phyloP scores from a whole-genome alignment of 2,329 filamentous ascomycete species.

The Colletotrichum lini region DNA sequence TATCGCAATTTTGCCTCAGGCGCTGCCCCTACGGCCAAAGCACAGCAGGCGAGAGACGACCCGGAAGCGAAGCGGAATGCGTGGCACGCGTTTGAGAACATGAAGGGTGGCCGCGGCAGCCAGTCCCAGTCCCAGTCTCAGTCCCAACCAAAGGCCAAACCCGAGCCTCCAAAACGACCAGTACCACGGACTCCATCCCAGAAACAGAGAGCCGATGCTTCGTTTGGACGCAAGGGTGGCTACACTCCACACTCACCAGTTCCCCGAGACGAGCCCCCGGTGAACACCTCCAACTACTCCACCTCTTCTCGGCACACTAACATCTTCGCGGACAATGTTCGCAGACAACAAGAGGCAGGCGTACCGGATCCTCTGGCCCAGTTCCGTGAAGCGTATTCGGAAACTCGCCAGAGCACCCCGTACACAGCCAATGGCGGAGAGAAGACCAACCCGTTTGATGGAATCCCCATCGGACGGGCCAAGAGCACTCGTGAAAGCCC shows the following conservation, averaged over 20 bases:
- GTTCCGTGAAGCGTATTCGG: constrained; percentile 61
- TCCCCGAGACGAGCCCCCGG: constrained; percentile 67
- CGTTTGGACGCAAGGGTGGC: constrained; percentile 68
- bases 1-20: constrained; percentile 61
- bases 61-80: constrained; percentile 59
- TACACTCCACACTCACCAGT: constrained; percentile 65
- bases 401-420: constrained; percentile 70
- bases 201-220: constrained; percentile 67
- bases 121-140: constrained; percentile 44
- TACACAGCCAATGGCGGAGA: constrained; percentile 71
- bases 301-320: constrained; percentile 50
- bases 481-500: constrained; percentile 60
- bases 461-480: constrained; percentile 58
- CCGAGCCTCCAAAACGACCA: constrained; percentile 53
- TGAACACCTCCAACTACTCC: constrained; percentile 66
- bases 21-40: constrained; percentile 60
- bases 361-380: constrained; percentile 63
- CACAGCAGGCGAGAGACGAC: constrained; percentile 48
- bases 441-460: constrained; percentile 71
- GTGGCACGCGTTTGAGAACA: constrained; percentile 59
- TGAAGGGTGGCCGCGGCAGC: constrained; percentile 55
- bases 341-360: constrained; percentile 45
- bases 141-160: constrained; percentile 46
- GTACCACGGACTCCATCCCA: constrained; percentile 67
- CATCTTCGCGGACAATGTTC: constrained; percentile 45